Percentiles rank a stretch among this genome's conserved stretches.
These are phyloP conservation scores for Gastrodia elata DNA, from an alignment of 106 monocot species.

Conservation along the genomic window DNA sequence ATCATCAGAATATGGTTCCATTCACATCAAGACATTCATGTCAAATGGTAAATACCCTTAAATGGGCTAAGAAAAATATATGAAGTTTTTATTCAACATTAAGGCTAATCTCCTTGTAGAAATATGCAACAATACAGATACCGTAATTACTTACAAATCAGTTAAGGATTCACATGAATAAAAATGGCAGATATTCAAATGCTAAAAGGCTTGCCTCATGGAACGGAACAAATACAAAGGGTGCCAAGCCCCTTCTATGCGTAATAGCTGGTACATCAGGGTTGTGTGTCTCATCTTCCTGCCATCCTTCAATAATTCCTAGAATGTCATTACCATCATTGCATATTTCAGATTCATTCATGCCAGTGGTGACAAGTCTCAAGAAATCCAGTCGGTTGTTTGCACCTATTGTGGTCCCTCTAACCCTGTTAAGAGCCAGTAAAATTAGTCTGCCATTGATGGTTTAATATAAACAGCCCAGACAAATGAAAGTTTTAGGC, in stretches of 20 bases:
- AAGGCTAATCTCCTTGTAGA: not conserved
- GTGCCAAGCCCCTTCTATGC: constrained; percentile 75
- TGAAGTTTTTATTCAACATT: not conserved
- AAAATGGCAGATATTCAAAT: not conserved
- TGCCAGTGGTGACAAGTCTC: constrained; percentile 70
- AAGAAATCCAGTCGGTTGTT: constrained; percentile 82
- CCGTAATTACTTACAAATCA: not conserved
- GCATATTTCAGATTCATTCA: constrained; percentile 52
- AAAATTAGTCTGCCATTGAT: not conserved
- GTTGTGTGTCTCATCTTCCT: constrained; percentile 79
- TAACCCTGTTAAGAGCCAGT: constrained; percentile 36
- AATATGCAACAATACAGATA: not conserved
- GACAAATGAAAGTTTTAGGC: not conserved
- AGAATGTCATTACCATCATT: constrained; percentile 38
- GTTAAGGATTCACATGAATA: not conserved
- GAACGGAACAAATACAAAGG: constrained; percentile 95
- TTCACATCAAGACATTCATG: too few species aligned
- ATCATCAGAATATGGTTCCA: too few species aligned
- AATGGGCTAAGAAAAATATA: not conserved
- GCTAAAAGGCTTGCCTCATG: constrained; percentile 45
- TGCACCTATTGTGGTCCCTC: constrained; percentile 70
- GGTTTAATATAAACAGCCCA: not conserved
- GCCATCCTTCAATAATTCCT: constrained; percentile 54
- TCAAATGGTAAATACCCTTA: not conserved
- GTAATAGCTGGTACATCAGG: constrained; percentile 88